Conservation (phyloP, 1,139 yeast species). For the Geotrichum klebahnii region DNA sequence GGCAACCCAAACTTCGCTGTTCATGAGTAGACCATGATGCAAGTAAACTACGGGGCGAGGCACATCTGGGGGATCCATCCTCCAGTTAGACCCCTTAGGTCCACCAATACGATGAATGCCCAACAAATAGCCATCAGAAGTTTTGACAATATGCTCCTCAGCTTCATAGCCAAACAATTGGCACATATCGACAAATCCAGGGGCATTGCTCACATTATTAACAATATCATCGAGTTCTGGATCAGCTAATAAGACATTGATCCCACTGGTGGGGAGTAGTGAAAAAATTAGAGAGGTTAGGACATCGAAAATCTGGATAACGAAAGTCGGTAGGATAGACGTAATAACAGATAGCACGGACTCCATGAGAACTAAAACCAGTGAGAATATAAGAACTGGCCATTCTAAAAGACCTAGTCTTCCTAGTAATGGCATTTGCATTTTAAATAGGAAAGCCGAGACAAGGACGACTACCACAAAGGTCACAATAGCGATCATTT, state of each 20-base stretch:
- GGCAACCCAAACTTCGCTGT: slow-evolving; percentile 84
- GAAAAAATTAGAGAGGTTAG: slow-evolving; percentile 25
- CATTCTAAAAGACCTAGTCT: slow-evolving; percentile 34
- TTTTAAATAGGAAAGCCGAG: no score
- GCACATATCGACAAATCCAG: slow-evolving; percentile 63
- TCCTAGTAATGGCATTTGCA: slow-evolving; percentile 34
- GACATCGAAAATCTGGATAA: slow-evolving; percentile 32
- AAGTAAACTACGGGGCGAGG: slow-evolving; percentile 58
- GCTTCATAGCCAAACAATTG: slow-evolving; percentile 56
- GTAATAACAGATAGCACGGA: slow-evolving; percentile 36
- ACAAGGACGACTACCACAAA: no score
- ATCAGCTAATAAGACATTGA: slow-evolving; percentile 25
- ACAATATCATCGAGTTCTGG: slow-evolving; percentile 28
- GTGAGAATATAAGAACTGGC: slow-evolving; percentile 36
- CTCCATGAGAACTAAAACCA: slow-evolving; percentile 36
- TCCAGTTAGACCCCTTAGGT: slow-evolving; percentile 44
- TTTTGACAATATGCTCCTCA: slow-evolving; percentile 68
- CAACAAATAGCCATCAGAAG: slow-evolving; percentile 52
- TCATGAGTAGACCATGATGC: slow-evolving; percentile 90
- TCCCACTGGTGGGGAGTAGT: slow-evolving; percentile 23
- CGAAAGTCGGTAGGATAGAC: slow-evolving; percentile 33
- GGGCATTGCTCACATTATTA: slow-evolving; percentile 30
- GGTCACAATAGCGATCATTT: no score
- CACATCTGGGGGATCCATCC: slow-evolving; percentile 23
- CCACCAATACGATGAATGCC: slow-evolving; percentile 51